phyloP scores from a whole-genome alignment of 2,329 filamentous ascomycete species.

The Aspergillus novoparasiticus region DNA sequence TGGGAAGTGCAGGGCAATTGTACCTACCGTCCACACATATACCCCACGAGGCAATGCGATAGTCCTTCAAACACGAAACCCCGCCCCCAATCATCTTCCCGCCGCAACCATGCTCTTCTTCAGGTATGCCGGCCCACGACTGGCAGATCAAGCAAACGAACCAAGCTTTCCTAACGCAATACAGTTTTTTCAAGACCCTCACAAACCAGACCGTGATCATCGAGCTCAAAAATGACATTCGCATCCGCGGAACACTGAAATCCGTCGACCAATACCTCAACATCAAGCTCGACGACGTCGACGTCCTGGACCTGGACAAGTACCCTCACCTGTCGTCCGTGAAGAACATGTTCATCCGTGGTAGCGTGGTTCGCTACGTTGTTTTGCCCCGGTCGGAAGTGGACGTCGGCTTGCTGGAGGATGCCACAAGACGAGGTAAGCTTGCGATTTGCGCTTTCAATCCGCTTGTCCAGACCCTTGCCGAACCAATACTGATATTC shows the following conservation, averaged over 20 bases:
- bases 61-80: neutral
- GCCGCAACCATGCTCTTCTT: slow-evolving; percentile 54
- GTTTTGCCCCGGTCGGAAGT: slow-evolving; percentile 81
- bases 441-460: neutral
- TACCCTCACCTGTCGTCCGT: slow-evolving; percentile 91
- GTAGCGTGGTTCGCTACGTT: slow-evolving; percentile 90
- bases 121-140: slow-evolving; percentile 41
- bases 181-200: slow-evolving; percentile 96
- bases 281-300: slow-evolving; percentile 96
- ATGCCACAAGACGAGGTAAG: slow-evolving; percentile 82
- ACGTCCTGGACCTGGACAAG: slow-evolving; percentile 87
- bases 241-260: slow-evolving; percentile 92
- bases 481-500: slow-evolving; percentile 14
- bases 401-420: slow-evolving; percentile 83
- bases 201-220: slow-evolving; percentile 97
- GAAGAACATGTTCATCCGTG: slow-evolving; percentile 94
- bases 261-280: slow-evolving; percentile 99
- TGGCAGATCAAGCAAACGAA: neutral
- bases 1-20: neutral
- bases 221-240: slow-evolving; percentile 99
- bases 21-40: neutral
- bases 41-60: slow-evolving; percentile 15
- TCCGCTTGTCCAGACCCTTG: neutral
- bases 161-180: neutral
- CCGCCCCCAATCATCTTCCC: slow-evolving; percentile 8